Evolutionary conservation across 1,284 basidiomycete genomes (phyloP), one percentile per base, ranked within the genome.

Genomic region (Leccinum pachyderme): DNA sequence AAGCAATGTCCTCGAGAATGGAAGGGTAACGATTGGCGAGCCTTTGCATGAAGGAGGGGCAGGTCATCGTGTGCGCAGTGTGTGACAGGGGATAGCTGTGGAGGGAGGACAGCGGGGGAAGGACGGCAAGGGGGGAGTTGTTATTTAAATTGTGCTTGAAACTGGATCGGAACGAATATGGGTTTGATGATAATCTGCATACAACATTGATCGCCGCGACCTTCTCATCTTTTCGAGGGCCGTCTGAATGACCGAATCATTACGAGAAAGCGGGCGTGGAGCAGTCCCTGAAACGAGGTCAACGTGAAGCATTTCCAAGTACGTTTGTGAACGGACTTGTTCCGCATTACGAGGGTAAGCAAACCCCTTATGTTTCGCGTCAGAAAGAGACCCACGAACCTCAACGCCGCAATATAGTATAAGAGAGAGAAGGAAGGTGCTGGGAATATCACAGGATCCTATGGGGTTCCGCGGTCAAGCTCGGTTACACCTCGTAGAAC

Each of bases 191-290:
- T 71, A 68, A 72, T 72, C 71, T 69, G 60, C 71, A 62, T 69
- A 60, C 61, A 67, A 49, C 57, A 61, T 75, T 78, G 75, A 78
- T 79, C 76, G 77, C 78, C 77, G 77, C 69, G 69, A 69, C 43
- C 72, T 77, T 77, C 73, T 63, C 64, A 60, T 59, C 58, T 57
- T 61, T 64, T 53, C 46, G 65, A 66, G 67, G 63, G 66, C 64
- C 63, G 64, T 51, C 49, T 59, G 56, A 59, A 59, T 70, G 70
- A 72, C 69, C 58, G 66, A 70, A 67, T 54, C 58, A 67, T 70
- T 70, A 70, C 68, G 71, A 73, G 56, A 69, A 60, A 67, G 53
- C 49, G 61, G 61, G 58, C 59, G 62, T 58, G 64, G 47, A 41
- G 25, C 35, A 53, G 64, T 61, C 66, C 68, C 71, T 72, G 65